Evolutionary conservation across 257 asterid species (phyloP).

Genomic region (Echium plantagineum): DNA sequence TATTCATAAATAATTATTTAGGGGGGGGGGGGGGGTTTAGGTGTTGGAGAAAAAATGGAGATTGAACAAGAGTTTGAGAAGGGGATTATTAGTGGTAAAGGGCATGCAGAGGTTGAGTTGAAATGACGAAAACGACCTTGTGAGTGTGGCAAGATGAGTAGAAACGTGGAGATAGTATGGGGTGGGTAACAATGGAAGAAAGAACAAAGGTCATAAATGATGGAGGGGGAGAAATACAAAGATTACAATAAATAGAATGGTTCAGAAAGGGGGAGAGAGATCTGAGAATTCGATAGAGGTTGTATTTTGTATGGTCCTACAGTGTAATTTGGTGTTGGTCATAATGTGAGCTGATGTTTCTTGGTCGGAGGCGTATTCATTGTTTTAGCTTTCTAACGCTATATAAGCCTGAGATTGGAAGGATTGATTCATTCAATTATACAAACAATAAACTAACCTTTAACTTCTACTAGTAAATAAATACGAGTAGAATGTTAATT

Average conservation of each 20-base stretch:
- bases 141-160: background rate
- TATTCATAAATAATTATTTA: background rate
- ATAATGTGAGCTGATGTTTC: background rate
- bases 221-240: conserved; percentile 11
- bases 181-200: background rate
- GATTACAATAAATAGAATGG: conserved; percentile 16
- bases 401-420: too few species aligned
- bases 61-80: conserved; percentile 31
- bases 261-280: conserved; percentile 3
- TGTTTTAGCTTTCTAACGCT: conserved; percentile 1
- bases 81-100: conserved; percentile 25
- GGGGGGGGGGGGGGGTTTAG: background rate
- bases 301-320: conserved; percentile 19
- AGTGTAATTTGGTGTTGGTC: background rate
- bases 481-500: too few species aligned
- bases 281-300: conserved; percentile 10
- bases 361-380: too few species aligned
- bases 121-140: conserved; percentile 15
- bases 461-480: too few species aligned
- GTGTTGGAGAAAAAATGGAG: background rate
- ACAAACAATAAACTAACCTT: too few species aligned
- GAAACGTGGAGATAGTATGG: conserved; percentile 11
- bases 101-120: conserved; percentile 2
- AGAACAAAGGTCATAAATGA: conserved; percentile 24
- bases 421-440: too few species aligned